Conservation (phyloP, 164 flowering plant genomes). For the Umbellularia californica region DNA sequence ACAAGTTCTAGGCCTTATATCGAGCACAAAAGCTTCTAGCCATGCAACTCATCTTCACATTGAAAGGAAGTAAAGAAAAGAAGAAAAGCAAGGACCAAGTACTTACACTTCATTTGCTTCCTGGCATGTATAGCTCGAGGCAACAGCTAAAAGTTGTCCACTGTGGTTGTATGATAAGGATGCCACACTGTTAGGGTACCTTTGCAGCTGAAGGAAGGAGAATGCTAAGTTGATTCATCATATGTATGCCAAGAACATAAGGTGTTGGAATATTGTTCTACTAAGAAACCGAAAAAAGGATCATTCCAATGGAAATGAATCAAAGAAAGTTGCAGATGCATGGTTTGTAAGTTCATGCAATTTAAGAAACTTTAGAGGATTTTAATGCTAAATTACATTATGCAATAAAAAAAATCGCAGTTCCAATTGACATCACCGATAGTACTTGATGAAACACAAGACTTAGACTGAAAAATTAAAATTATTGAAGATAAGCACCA, state of each 20-base stretch:
- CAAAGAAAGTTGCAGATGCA: not conserved
- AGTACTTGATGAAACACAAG: not conserved
- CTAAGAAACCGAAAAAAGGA: not conserved
- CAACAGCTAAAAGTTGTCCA: slow-evolving; percentile 79
- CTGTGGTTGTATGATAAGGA: slow-evolving; percentile 63
- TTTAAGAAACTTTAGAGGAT: not conserved
- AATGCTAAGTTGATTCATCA: slow-evolving; percentile 2
- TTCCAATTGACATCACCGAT: not conserved
- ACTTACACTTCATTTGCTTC: slow-evolving; percentile 71
- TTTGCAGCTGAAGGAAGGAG: slow-evolving; percentile 29
- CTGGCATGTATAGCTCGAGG: slow-evolving; percentile 73
- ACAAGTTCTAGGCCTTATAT: too few species aligned
- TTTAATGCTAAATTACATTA: not conserved
- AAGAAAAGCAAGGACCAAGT: not conserved
- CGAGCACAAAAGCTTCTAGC: not conserved
- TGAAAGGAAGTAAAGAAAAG: slow-evolving; percentile 3
- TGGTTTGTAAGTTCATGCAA: not conserved
- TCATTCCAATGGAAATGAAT: not conserved
- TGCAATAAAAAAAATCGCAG: not conserved
- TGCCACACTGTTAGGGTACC: slow-evolving; percentile 58
- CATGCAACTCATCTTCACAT: not conserved
- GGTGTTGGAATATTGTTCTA: not conserved
- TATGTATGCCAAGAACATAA: not conserved
- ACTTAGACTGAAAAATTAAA: not conserved
- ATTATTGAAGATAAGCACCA: not conserved